Evolutionary conservation across 192 early-diverging fungal species (phyloP).

Genomic region (Coemansia sp.): DNA sequence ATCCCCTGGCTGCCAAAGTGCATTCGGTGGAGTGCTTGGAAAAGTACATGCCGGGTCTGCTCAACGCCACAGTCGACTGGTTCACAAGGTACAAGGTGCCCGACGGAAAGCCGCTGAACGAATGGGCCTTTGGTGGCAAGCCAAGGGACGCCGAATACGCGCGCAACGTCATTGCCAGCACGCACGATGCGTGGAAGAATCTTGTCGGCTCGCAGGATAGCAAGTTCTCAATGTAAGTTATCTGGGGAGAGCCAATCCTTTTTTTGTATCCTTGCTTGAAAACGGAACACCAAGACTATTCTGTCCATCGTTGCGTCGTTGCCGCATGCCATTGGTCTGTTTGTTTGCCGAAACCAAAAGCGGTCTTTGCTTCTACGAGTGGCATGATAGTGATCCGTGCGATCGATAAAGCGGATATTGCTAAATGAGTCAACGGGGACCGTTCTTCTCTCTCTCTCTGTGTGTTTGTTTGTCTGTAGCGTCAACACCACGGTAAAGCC

Average conservation of each 20-base stretch:
- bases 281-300: neutral
- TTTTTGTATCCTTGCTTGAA: neutral
- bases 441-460: slow-evolving; percentile 1
- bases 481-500: slow-evolving; percentile 29
- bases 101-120: slow-evolving; percentile 98
- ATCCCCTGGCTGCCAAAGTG: slow-evolving; percentile 91
- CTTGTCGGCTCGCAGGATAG: slow-evolving; percentile 58
- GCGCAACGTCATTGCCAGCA: slow-evolving; percentile 78
- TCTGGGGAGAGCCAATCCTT: neutral
- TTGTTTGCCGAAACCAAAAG: slow-evolving; percentile 13
- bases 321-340: slow-evolving; percentile 2
- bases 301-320: neutral
- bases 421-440: slow-evolving; percentile 1
- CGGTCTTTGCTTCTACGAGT: neutral
- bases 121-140: slow-evolving; percentile 93
- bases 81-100: slow-evolving; percentile 99
- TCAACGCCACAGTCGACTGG: slow-evolving; percentile 97
- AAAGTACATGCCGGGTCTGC: slow-evolving; percentile 88
- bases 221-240: slow-evolving; percentile 42
- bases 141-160: slow-evolving; percentile 73
- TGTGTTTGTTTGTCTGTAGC: slow-evolving; percentile 35
- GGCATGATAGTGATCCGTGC: slow-evolving; percentile 3
- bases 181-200: slow-evolving; percentile 88
- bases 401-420: neutral
- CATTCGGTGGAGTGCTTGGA: slow-evolving; percentile 98